phyloP scores from a whole-genome alignment of 1,284 basidiomycete species.

The Austroboletus olivaceoglutinosus region DNA sequence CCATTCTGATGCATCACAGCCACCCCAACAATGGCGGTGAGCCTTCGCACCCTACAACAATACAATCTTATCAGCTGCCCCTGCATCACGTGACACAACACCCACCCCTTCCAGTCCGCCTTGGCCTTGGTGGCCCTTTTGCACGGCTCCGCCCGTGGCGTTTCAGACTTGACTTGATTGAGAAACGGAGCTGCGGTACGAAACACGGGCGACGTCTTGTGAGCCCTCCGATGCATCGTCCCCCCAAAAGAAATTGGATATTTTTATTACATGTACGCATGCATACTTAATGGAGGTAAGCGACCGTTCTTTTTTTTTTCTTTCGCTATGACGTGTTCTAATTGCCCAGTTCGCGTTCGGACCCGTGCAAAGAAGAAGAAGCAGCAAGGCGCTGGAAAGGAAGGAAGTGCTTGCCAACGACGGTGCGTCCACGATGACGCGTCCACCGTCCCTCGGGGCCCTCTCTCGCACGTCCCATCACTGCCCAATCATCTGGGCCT shows the following conservation, averaged over 20 bases:
- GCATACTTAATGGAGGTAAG: conserved; percentile 4
- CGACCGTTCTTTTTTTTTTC: background rate
- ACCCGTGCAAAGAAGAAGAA: conserved; percentile 2
- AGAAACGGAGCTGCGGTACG: background rate
- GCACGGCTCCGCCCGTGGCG: background rate
- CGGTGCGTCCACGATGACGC: background rate
- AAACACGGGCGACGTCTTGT: background rate
- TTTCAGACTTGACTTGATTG: background rate
- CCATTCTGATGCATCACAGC: background rate
- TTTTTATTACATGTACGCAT: background rate
- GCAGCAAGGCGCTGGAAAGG: conserved; percentile 1
- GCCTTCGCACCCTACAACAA: background rate
- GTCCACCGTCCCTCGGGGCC: too few species aligned
- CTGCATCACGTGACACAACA: background rate
- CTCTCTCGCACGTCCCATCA: background rate
- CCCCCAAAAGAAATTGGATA: too few species aligned
- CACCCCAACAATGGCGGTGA: background rate
- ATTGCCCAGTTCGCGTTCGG: conserved; percentile 5
- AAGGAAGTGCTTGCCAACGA: background rate
- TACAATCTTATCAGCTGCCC: background rate
- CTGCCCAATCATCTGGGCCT: background rate
- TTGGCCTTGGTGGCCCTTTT: background rate
- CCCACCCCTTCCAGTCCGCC: background rate
- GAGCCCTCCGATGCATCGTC: too few species aligned
- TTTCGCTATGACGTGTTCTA: background rate